phyloP scores from a whole-genome alignment of 768 basidiomycete species.

The Boletus subparvulus region DNA sequence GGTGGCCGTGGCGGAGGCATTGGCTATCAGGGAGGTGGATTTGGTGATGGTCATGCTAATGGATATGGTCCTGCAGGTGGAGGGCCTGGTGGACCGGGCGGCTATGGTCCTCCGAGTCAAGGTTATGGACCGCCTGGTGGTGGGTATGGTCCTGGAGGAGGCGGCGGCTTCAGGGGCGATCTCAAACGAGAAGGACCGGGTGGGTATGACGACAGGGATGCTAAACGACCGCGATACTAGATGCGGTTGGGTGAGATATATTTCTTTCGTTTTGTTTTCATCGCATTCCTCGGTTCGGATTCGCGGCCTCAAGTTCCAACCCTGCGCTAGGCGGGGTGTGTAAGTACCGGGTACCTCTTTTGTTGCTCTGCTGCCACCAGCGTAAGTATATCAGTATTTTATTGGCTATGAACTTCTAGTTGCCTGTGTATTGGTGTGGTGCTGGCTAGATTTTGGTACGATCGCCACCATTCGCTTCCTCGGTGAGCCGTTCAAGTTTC shows the following conservation, averaged over 20 bases:
- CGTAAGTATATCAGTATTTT: slow-evolving; percentile 40
- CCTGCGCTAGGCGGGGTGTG: slow-evolving; percentile 35
- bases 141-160: slow-evolving; percentile 45
- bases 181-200: slow-evolving; percentile 75
- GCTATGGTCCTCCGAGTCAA: slow-evolving; percentile 39
- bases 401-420: slow-evolving; percentile 11
- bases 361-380: slow-evolving; percentile 30
- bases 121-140: slow-evolving; percentile 49
- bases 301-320: slow-evolving; percentile 25
- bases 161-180: slow-evolving; percentile 66
- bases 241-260: slow-evolving; percentile 37
- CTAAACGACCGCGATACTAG: slow-evolving; percentile 82
- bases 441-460: slow-evolving; percentile 8
- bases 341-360: slow-evolving; percentile 31
- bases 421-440: slow-evolving; percentile 8
- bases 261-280: slow-evolving; percentile 27
- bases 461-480: not conserved
- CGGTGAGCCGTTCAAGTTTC: not conserved
- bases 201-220: slow-evolving; percentile 79
- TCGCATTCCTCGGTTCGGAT: slow-evolving; percentile 23
- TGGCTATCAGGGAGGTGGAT: slow-evolving; percentile 64
- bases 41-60: slow-evolving; percentile 51
- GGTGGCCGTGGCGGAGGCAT: slow-evolving; percentile 73
- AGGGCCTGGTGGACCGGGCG: slow-evolving; percentile 42
- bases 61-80: slow-evolving; percentile 55